Conservation (phyloP, 2,329 filamentous ascomycete species). For the Xylaria sp. region DNA sequence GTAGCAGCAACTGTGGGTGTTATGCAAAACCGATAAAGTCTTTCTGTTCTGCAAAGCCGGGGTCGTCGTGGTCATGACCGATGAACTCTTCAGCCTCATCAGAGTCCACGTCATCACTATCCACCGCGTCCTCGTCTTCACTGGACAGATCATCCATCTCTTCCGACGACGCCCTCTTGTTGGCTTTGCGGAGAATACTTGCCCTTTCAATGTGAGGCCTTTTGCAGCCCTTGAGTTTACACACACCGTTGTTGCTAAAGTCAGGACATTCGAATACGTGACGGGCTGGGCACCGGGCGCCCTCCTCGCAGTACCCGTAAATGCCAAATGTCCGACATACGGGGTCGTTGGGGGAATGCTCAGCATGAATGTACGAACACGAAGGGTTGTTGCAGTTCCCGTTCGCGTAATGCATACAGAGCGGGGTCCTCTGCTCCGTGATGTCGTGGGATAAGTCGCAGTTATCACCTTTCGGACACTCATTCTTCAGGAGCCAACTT, state of each 20-base stretch:
- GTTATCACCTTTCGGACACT: conserved; percentile 78
- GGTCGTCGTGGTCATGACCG: conserved; percentile 64
- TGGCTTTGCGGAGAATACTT: conserved; percentile 78
- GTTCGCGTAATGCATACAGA: conserved; percentile 89
- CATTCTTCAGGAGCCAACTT: conserved; percentile 81
- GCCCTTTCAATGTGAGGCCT: conserved; percentile 89
- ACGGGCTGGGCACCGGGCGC: conserved; percentile 78
- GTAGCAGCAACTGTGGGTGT: conserved; percentile 36
- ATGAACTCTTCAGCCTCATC: conserved; percentile 77
- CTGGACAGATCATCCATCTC: conserved; percentile 78
- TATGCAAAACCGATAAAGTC: conserved; percentile 67
- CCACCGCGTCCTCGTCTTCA: conserved; percentile 76
- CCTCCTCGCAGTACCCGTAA: conserved; percentile 89
- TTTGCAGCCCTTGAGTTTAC: conserved; percentile 83
- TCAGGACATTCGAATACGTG: conserved; percentile 95
- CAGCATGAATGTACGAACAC: conserved; percentile 88
- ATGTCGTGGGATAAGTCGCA: conserved; percentile 94
- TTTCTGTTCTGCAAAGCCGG: conserved; percentile 67
- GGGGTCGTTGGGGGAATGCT: conserved; percentile 78
- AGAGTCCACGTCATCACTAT: conserved; percentile 83
- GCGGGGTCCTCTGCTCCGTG: conserved; percentile 83
- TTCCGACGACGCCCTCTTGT: conserved; percentile 58
- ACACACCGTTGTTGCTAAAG: conserved; percentile 90
- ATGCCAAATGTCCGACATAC: conserved; percentile 88
- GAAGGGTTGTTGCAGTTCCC: conserved; percentile 88